Evolutionary conservation across 2,329 filamentous ascomycete species (phyloP), one percentile per base, ranked within the genome.

Genomic region (Rugonectria rugulosa): DNA sequence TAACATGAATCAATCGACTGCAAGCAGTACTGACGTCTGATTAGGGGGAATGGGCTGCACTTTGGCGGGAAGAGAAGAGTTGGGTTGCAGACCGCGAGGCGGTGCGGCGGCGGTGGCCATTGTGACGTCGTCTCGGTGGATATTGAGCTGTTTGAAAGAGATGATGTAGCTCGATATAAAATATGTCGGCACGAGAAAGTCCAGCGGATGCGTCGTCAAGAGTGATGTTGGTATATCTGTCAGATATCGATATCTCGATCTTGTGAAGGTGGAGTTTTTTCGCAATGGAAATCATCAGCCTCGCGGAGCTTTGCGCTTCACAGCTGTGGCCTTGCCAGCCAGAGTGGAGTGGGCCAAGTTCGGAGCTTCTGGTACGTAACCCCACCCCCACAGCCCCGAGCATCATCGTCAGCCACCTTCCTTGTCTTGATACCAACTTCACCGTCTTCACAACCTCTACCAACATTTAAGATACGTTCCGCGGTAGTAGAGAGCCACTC

Each of bases 401-500:
- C 53, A 58, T 27, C 53, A 60, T 53, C 59, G 49, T 61, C 62
- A 61, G 53, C 60, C 62, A 53, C 49, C 48, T 38, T 40, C 23
- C 42, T 52, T 42, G 42, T 54, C 53, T 57, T 42, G 44, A 24
- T 47, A 47, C 53, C 58, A 59, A 56, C 47, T 61, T 52, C 52
- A 38, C 49, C 45, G 53, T 59, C 43, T 37, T 47, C 34, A 52
- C 48, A n/a, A n/a, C n/a, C n/a, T n/a, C n/a, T n/a, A n/a, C n/a
- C n/a, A n/a, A n/a, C n/a, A n/a, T n/a, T 48, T 48, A 56, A 54
- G 59, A 50, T 66, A 61, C 57, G 34, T 38, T 53, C 29, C 42
- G 80, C 85, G 90, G 84, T 95, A 97, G 95, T 98, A 89, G 95
- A 98, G 95, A 96, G 92, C 86, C 91, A 75, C 75, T 78, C 75